Evolutionary conservation across 352 stramenopile genomes (phyloP), one percentile per base, ranked within the genome.

Genomic region (Globisporangium polare): DNA sequence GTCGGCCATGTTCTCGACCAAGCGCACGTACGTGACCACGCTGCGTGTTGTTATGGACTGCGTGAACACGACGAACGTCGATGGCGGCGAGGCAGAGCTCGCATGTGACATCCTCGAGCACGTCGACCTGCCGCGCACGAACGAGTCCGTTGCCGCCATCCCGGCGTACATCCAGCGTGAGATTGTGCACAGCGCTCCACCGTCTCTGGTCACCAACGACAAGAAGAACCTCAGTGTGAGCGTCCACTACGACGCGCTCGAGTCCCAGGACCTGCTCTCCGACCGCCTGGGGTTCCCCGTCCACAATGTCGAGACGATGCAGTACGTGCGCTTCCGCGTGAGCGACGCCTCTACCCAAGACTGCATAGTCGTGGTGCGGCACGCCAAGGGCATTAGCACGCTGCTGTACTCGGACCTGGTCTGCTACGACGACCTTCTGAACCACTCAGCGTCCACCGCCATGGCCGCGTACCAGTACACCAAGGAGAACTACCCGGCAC

Each of bases 91-190:
- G n/a, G 24, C 29, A 18, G 18, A 65, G 1, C 61, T 77, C 18
- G 63, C 67, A 50, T 89, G 79, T n/a, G 74, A 89, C 18, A 66
- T 85, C n/a, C 43, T 85, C 42, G 69, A 89, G 62, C 77, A 89
- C 62, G 47, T 75, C 29, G 79, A 89, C 39, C 51, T 89, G 27
- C 74, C 77, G 13, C 65, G 79, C 56, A 59, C 64, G 54, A 83
- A 85, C 51, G 77, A 80, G 10, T 79, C 75, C 5, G 67, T 56
- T 15, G 56, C 45, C 20, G 45, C 63, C 29, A 63, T 86, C 9
- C 70, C 68, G 1, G 60, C 69, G 7, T 79, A 73, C 42, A 68
- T 89, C 37, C 65, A 85, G 59, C 74, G 67, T 22, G 70, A 78
- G 35, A 82, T 89, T 53, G 71, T 64, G 6, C 67, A 73, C 27